These are phyloP conservation scores for Pythium guiyangense DNA, from an alignment of 352 stramenopile genomes.

Conservation along the genomic window DNA sequence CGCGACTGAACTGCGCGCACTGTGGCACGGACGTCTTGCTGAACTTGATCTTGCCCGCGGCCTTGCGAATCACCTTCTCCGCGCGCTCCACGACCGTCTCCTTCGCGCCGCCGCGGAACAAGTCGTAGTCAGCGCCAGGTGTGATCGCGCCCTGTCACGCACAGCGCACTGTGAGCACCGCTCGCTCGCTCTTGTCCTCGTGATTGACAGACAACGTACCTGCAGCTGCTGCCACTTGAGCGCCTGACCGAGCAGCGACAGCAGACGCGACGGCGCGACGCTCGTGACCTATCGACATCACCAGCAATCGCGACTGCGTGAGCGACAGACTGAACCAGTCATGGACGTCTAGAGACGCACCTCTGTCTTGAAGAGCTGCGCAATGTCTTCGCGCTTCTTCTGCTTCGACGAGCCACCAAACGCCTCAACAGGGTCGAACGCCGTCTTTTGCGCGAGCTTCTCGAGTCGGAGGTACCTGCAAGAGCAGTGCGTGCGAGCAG, in stretches of 20 bases:
- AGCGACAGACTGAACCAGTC: neutral
- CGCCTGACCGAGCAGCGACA: slow-evolving; percentile 86
- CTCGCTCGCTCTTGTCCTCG: neutral
- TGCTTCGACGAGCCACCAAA: slow-evolving; percentile 76
- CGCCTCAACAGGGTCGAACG: slow-evolving; percentile 64
- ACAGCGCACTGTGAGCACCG: too few species aligned
- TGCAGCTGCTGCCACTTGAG: slow-evolving; percentile 89
- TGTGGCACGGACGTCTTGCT: slow-evolving; percentile 78
- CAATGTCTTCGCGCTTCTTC: slow-evolving; percentile 74
- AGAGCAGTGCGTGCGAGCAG: neutral
- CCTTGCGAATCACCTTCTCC: slow-evolving; percentile 63
- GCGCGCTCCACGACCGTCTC: slow-evolving; percentile 43
- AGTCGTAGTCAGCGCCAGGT: slow-evolving; percentile 64
- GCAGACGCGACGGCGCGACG: slow-evolving; percentile 82
- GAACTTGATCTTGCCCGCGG: slow-evolving; percentile 88
- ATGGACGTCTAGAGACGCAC: slow-evolving; percentile 18
- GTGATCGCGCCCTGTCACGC: slow-evolving; percentile 44
- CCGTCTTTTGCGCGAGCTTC: slow-evolving; percentile 52
- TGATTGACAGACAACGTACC: slow-evolving; percentile 15
- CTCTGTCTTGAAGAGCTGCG: slow-evolving; percentile 64
- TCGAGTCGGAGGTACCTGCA: slow-evolving; percentile 66
- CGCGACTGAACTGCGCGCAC: slow-evolving; percentile 83
- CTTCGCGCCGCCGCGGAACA: slow-evolving; percentile 74
- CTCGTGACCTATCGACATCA: slow-evolving; percentile 22
- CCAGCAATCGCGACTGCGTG: neutral